A percentile compares a stretch with the other conserved stretches of the same genome.
Conservation (phyloP, 2,329 filamentous ascomycete species). For the Huntiella omanensis region DNA sequence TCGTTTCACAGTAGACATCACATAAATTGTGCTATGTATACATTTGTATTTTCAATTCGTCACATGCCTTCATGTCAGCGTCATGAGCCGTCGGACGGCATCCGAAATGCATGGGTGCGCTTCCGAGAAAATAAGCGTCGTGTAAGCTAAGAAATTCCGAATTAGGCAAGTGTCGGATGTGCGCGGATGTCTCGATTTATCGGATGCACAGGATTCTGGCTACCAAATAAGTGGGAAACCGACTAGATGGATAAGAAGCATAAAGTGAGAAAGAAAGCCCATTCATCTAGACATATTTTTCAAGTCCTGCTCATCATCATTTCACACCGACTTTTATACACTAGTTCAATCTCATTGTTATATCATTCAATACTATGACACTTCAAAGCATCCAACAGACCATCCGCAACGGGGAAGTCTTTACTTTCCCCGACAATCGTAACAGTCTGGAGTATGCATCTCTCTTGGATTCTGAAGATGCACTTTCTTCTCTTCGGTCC, state of each 20-base stretch:
- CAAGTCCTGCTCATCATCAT: neutral
- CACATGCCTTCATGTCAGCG: too few relatives aligned
- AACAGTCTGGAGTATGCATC: constrained; percentile 29
- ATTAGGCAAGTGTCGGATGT: too few relatives aligned
- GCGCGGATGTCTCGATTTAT: too few relatives aligned
- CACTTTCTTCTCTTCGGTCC: constrained; percentile 39
- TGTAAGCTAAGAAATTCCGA: too few relatives aligned
- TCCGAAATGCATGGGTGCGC: too few relatives aligned
- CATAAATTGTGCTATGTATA: too few relatives aligned
- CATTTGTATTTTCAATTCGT: too few relatives aligned
- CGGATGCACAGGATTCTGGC: too few relatives aligned
- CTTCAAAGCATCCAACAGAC: neutral
- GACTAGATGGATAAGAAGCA: neutral
- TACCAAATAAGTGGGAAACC: too few relatives aligned
- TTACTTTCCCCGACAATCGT: constrained; percentile 17
- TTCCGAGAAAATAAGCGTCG: too few relatives aligned
- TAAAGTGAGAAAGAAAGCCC: neutral
- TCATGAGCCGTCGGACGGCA: too few relatives aligned
- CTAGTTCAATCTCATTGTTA: neutral
- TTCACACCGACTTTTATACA: neutral
- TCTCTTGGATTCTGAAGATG: constrained; percentile 39
- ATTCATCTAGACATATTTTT: neutral
- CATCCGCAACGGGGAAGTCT: neutral
- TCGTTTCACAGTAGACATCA: too few relatives aligned
- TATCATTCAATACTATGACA: neutral